A percentile compares a stretch with the other conserved stretches of the same genome.
Conservation (phyloP, 2,329 filamentous ascomycete genomes). For the Zalaria obscura region DNA sequence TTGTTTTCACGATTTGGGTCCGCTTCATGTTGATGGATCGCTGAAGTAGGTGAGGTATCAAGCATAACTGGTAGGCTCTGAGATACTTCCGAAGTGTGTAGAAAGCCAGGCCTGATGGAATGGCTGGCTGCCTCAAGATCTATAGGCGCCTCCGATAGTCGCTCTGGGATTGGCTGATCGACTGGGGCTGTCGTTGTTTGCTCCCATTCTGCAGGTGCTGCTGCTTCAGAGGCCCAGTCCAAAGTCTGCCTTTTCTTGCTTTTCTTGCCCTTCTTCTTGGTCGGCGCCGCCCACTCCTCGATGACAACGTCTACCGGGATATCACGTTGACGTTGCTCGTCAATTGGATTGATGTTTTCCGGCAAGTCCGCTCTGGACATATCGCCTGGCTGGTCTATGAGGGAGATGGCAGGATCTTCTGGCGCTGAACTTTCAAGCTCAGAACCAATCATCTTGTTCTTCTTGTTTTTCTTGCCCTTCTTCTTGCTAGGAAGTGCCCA, state of each 20-base stretch:
- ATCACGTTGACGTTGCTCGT: no score
- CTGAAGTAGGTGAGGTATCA: conserved; percentile 1
- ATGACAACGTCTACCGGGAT: no score
- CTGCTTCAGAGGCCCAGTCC: no score
- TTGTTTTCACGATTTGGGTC: no score
- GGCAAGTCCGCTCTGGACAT: no score
- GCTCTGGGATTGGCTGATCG: not conserved
- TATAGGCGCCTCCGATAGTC: not conserved
- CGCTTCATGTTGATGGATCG: not conserved
- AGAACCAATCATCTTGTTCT: not conserved
- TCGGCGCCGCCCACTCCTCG: conserved; percentile 9
- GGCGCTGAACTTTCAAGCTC: no score
- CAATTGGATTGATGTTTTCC: no score
- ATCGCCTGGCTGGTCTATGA: no score
- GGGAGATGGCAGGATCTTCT: no score
- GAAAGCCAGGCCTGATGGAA: conserved; percentile 1
- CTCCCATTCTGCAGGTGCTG: no score
- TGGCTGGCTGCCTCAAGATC: conserved; percentile 1
- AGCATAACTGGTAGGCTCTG: conserved; percentile 10
- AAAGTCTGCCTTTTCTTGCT: conserved; percentile 6
- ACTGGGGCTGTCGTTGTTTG: no score
- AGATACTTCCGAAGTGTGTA: conserved; percentile 14
- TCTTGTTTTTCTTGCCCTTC: conserved; percentile 14
- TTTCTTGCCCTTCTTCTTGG: conserved; percentile 19
- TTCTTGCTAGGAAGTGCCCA: conserved; percentile 18